These are phyloP conservation scores for Solanum lycopersicoides DNA, from an alignment of 257 asterid genomes.

Conservation along the genomic window DNA sequence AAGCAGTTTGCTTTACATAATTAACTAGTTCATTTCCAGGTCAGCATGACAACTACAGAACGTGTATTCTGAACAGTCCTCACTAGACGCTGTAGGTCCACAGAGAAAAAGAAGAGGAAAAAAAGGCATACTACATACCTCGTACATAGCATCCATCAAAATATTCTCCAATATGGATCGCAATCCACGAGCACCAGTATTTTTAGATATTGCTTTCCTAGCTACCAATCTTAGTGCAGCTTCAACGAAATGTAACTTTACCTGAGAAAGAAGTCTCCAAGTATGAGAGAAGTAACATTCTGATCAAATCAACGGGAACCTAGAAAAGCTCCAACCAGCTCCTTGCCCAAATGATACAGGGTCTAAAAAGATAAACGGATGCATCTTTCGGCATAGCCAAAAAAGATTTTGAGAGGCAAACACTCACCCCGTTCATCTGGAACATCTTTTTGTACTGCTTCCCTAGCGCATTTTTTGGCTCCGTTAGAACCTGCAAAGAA, in stretches of 20 bases:
- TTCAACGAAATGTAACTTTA: slow-evolving; percentile 78
- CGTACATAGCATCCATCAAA: slow-evolving; percentile 98
- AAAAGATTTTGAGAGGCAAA: not conserved
- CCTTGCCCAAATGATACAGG: not conserved
- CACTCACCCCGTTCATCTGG: slow-evolving; percentile 85
- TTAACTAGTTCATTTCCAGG: not conserved
- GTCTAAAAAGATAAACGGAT: not conserved
- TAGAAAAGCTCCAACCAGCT: not conserved
- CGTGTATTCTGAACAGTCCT: not conserved
- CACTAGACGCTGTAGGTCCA: not conserved
- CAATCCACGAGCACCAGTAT: slow-evolving; percentile 95
- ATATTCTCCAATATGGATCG: slow-evolving; percentile 80
- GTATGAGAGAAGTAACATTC: not conserved
- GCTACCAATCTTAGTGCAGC: slow-evolving; percentile 87
- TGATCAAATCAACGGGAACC: not conserved
- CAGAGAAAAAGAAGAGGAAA: not conserved
- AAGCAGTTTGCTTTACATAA: not conserved
- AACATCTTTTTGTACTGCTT: slow-evolving; percentile 97
- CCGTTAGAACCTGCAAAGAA: slow-evolving; percentile 68
- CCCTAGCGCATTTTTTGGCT: slow-evolving; percentile 94
- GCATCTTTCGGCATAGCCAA: not conserved
- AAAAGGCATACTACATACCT: slow-evolving; percentile 37
- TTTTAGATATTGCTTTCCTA: slow-evolving; percentile 72
- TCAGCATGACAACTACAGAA: not conserved
- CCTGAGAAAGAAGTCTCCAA: slow-evolving; percentile 39